Base-by-base conservation (phyloP, 495 filamentous ascomycete species). In the Aspergillus indologenus region DNA sequence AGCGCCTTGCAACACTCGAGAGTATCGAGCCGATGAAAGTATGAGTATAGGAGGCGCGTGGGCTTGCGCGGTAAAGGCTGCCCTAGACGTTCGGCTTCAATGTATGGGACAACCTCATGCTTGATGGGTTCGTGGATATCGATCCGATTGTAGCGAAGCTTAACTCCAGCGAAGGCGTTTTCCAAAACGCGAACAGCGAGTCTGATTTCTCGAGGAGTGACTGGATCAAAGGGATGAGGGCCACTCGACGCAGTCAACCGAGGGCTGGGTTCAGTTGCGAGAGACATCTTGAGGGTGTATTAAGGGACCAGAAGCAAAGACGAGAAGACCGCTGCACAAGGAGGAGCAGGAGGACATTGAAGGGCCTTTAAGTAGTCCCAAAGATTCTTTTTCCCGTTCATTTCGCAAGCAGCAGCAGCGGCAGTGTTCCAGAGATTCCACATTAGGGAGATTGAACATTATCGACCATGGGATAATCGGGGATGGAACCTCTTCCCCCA, bases 91-190 rank as follows among this genome's bases (percentile, higher is more conserved):
- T 78, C 75, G 7, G 75, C 73, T 58, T 78, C 75, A 14, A 78
- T 67, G 52, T 74, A 78, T 7, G 75, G 75, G 40, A 78, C 55
- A 3, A 74, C 71, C 44, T 78, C 75, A 56, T 69, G 64, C 52
- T 78, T 78, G 60, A 70, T 65, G 17, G 75, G 75, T 45, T 78
- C 75, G 12, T 76, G 69, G 8, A 79, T 67, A 61, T 79, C 76
- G 60, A 79, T 77, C 19, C 74, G 67, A 58, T 79, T 79, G 53
- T 75, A 75, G 12, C 76, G 72, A 56, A 79, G 61, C 54, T 72
- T 63, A 24, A 74, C 70, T 18, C 67, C 74, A 0, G 75, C 68
- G 46, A 79, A 76, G 15, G 75, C 65, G 4, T 70, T 65, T 55
- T 76, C 66, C 45, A 79, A 56, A 45, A 79, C 64, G 23, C 67